phyloP scores from a whole-genome alignment of 805 yeast genomes.

The Candida xiaguanensis region DNA sequence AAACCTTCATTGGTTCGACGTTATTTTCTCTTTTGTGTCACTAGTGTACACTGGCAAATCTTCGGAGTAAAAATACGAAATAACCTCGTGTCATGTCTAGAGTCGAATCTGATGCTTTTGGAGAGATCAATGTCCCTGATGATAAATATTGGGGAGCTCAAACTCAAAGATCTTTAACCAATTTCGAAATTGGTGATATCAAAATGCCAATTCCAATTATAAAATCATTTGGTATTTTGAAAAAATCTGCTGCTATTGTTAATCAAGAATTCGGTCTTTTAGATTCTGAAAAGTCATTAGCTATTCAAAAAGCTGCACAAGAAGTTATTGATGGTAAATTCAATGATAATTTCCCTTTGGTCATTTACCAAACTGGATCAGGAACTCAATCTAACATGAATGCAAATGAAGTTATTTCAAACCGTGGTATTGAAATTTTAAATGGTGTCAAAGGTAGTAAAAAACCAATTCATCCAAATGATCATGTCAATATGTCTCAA shows the following conservation, averaged over 20 bases:
- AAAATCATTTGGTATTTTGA: conserved; percentile 34
- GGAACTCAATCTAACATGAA: conserved; percentile 40
- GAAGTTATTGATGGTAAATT: conserved; percentile 38
- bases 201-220: conserved; percentile 35
- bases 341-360: conserved; percentile 39
- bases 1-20: no score
- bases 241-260: conserved; percentile 36
- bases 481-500: conserved; percentile 39
- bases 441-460: conserved; percentile 36
- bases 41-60: background rate
- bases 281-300: conserved; percentile 28
- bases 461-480: conserved; percentile 38
- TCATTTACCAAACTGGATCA: conserved; percentile 38
- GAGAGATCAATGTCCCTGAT: conserved; percentile 31
- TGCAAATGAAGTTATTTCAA: conserved; percentile 38
- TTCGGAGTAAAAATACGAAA: background rate
- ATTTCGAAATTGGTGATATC: conserved; percentile 36
- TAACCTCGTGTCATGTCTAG: conserved; percentile 13
- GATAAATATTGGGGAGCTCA: conserved; percentile 39
- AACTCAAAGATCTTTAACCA: conserved; percentile 34
- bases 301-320: conserved; percentile 34
- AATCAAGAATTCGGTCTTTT: conserved; percentile 31
- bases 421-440: conserved; percentile 37
- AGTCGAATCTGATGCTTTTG: conserved; percentile 37
- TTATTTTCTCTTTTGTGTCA: no score